Percentiles rank a stretch among this genome's conserved stretches.
Evolutionary conservation across 2,329 filamentous ascomycete species (phyloP).

Genomic region (Botrytis cinerea): DNA sequence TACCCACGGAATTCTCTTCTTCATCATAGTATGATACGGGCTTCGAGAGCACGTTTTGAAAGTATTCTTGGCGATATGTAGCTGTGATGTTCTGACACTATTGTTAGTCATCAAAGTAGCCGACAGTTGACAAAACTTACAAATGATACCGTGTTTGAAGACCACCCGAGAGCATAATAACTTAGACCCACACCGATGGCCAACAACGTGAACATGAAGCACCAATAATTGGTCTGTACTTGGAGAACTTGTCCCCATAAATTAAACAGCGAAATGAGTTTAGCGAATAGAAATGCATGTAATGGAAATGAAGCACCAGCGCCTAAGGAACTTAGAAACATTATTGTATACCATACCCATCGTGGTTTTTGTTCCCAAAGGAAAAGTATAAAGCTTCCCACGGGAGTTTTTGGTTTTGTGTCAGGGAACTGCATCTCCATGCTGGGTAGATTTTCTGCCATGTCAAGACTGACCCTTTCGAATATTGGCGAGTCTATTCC

Average conservation of each 20-base stretch:
- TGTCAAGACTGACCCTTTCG: conserved; percentile 11
- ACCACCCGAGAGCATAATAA: conserved; percentile 39
- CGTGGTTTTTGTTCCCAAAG: conserved; percentile 34
- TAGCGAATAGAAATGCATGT: conserved; percentile 43
- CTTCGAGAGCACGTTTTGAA: conserved; percentile 48
- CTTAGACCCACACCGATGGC: conserved; percentile 46
- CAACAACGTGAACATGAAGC: conserved; percentile 53
- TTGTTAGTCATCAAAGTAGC: not conserved
- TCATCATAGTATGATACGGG: conserved; percentile 47
- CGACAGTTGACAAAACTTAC: conserved; percentile 36
- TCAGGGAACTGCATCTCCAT: not conserved
- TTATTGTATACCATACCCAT: conserved; percentile 18
- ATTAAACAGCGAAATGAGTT: conserved; percentile 38
- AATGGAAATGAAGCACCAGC: conserved; percentile 41
- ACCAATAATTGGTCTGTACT: conserved; percentile 47
- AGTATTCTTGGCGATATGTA: conserved; percentile 48
- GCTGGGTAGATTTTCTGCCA: not conserved
- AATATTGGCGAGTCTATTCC: not conserved
- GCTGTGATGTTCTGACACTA: conserved; percentile 39
- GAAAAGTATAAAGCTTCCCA: conserved; percentile 29
- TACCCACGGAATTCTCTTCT: conserved; percentile 50
- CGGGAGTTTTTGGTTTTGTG: not conserved
- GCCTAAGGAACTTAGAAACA: conserved; percentile 7
- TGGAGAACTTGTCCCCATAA: conserved; percentile 30
- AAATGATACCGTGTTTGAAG: conserved; percentile 45